Conservation (phyloP, 257 asterid species). For the Oldenlandia corymbosa region DNA sequence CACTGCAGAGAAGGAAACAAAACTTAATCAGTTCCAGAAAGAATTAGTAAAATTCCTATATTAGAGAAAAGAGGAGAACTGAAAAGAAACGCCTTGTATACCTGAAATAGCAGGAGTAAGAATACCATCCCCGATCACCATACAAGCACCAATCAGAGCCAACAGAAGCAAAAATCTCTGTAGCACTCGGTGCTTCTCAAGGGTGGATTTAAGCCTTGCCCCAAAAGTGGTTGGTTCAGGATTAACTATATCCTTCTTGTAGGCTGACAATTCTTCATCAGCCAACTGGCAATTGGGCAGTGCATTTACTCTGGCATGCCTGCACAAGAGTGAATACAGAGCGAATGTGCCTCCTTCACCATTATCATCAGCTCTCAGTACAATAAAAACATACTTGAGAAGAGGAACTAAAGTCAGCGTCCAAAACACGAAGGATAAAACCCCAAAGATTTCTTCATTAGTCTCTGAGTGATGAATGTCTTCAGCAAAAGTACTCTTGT, state of each 20-base stretch:
- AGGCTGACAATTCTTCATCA: slow-evolving; percentile 67
- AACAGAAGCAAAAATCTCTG: slow-evolving; percentile 63
- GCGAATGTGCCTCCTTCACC: slow-evolving; percentile 99
- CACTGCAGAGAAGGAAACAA: slow-evolving; percentile 46
- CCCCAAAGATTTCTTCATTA: slow-evolving; percentile 85
- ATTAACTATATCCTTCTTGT: slow-evolving; percentile 50
- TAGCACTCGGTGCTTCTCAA: slow-evolving; percentile 66
- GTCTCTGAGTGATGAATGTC: slow-evolving; percentile 68
- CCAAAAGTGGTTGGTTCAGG: slow-evolving; percentile 58
- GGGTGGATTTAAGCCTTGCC: slow-evolving; percentile 56
- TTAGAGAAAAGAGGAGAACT: not conserved
- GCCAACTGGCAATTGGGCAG: slow-evolving; percentile 75
- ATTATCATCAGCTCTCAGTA: slow-evolving; percentile 86
- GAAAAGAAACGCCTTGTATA: slow-evolving; percentile 7
- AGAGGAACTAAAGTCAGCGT: slow-evolving; percentile 77
- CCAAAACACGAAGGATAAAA: slow-evolving; percentile 78
- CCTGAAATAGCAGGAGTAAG: slow-evolving; percentile 86
- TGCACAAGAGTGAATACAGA: slow-evolving; percentile 67
- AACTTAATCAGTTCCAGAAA: slow-evolving; percentile 7
- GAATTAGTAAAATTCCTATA: not conserved
- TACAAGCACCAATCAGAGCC: slow-evolving; percentile 94
- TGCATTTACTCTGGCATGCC: slow-evolving; percentile 74
- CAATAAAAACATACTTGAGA: slow-evolving; percentile 76
- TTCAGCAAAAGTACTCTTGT: slow-evolving; percentile 80
- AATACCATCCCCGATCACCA: slow-evolving; percentile 95